Percentiles rank a stretch among this genome's conserved stretches.
Conservation (phyloP, 1,139 yeast species). For the Lodderomyces beijingensis region DNA sequence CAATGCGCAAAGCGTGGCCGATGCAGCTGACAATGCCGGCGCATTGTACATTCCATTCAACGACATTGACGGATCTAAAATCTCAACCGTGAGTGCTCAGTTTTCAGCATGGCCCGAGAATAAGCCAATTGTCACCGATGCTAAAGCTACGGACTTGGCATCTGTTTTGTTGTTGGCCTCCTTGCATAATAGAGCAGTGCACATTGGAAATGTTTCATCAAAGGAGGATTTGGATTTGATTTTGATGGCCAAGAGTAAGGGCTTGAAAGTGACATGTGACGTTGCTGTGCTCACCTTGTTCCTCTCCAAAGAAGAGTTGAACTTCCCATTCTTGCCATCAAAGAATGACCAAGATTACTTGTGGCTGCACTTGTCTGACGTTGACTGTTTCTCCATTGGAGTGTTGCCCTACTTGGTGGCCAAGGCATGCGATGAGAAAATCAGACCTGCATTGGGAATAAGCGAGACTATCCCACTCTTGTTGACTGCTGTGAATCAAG, state of each 20-base stretch:
- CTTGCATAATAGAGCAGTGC: constrained; percentile 79
- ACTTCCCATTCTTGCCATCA: constrained; percentile 71
- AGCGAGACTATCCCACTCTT: constrained; percentile 79
- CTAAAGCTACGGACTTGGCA: constrained; percentile 87
- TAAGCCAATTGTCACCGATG: constrained; percentile 90
- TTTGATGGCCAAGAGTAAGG: constrained; percentile 79
- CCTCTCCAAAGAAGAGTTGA: constrained; percentile 65
- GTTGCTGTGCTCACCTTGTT: constrained; percentile 79
- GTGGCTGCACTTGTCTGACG: constrained; percentile 68
- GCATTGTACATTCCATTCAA: constrained; percentile 80
- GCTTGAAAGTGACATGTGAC: constrained; percentile 83
- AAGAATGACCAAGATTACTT: constrained; percentile 75
- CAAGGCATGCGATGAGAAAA: constrained; percentile 53
- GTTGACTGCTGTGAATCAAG: constrained; percentile 73
- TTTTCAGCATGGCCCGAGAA: constrained; percentile 78
- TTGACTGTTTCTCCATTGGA: constrained; percentile 90
- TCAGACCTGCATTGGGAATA: constrained; percentile 71
- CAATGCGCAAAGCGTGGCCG: constrained; percentile 60
- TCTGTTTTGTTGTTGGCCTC: constrained; percentile 87
- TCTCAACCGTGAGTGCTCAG: constrained; percentile 73
- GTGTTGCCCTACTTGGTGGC: constrained; percentile 72
- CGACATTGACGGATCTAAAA: constrained; percentile 64
- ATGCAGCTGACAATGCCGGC: constrained; percentile 65
- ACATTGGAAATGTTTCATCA: constrained; percentile 80
- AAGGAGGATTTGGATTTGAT: constrained; percentile 82